These are phyloP conservation scores for Knoxdaviesia capensis DNA, from an alignment of 2,329 filamentous ascomycete species.

Conservation along the genomic window DNA sequence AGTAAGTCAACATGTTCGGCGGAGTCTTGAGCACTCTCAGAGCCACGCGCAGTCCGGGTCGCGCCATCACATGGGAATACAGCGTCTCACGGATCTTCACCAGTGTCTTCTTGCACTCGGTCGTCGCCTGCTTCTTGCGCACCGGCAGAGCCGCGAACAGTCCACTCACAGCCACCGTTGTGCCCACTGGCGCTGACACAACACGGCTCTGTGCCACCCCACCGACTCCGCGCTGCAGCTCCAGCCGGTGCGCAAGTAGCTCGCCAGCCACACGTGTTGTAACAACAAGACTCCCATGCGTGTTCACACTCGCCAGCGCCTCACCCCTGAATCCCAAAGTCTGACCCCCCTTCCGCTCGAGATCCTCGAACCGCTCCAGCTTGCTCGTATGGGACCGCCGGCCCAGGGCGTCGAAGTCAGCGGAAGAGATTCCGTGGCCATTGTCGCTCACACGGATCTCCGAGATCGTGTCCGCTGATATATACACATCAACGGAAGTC, in stretches of 20 bases:
- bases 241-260: constrained; percentile 30
- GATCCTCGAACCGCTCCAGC: constrained; percentile 40
- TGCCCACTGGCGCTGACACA: constrained; percentile 41
- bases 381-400: constrained; percentile 56
- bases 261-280: constrained; percentile 45
- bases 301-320: constrained; percentile 45
- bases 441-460: constrained; percentile 53
- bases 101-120: constrained; percentile 35
- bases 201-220: constrained; percentile 13
- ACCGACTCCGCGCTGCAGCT: constrained; percentile 15
- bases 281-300: constrained; percentile 36
- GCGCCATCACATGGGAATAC: constrained; percentile 43
- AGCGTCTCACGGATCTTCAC: constrained; percentile 38
- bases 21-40: constrained; percentile 37
- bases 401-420: constrained; percentile 43
- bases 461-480: constrained; percentile 47
- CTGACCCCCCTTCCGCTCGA: constrained; percentile 31
- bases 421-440: constrained; percentile 45
- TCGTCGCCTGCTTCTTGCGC: constrained; percentile 35
- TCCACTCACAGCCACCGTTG: constrained; percentile 38
- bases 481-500: constrained; percentile 40
- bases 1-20: constrained; percentile 29
- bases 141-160: constrained; percentile 44
- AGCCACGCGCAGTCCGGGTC: constrained; percentile 28
- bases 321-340: constrained; percentile 62